A percentile compares a stretch with the other conserved stretches of the same genome.
phyloP scores from a whole-genome alignment of 352 stramenopile genomes.

The Pythium rishiriense region DNA sequence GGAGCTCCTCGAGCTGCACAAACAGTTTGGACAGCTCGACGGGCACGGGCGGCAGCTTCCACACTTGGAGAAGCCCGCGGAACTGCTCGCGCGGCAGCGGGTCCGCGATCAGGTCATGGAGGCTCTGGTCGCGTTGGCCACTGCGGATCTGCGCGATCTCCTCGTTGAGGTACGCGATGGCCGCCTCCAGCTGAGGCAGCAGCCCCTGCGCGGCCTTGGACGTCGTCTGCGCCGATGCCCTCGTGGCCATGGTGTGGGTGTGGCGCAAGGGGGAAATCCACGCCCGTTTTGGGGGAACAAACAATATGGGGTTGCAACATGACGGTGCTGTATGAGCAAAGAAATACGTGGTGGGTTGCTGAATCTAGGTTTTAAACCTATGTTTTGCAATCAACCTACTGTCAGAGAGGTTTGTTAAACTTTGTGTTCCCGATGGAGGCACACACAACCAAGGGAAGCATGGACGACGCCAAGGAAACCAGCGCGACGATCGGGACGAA shows the following conservation, averaged over 20 bases:
- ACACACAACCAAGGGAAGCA: not conserved
- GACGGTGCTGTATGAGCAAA: slow-evolving; percentile 16
- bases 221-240: slow-evolving; percentile 22
- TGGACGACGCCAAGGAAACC: slow-evolving; percentile 1
- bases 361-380: slow-evolving; percentile 1
- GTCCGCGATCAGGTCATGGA: slow-evolving; percentile 41
- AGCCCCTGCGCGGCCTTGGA: slow-evolving; percentile 30
- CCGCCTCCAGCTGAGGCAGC: slow-evolving; percentile 56
- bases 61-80: slow-evolving; percentile 45
- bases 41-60: slow-evolving; percentile 37
- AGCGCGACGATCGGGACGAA: not conserved
- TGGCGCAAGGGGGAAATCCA: not conserved
- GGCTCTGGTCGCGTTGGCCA: slow-evolving; percentile 36
- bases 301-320: not conserved
- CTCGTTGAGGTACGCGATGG: slow-evolving; percentile 52
- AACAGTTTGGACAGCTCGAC: slow-evolving; percentile 46
- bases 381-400: slow-evolving; percentile 3
- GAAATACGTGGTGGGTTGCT: not conserved
- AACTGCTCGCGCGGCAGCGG: slow-evolving; percentile 52
- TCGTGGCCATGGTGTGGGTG: slow-evolving; percentile 7
- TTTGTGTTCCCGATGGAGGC: not conserved
- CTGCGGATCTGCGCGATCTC: slow-evolving; percentile 49
- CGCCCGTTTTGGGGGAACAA: too few relatives aligned
- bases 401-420: too few relatives aligned
- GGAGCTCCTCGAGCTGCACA: slow-evolving; percentile 39